Evolutionary conservation across 192 early-diverging fungal genomes (phyloP).

Genomic region (Allomyces macrogynus): DNA sequence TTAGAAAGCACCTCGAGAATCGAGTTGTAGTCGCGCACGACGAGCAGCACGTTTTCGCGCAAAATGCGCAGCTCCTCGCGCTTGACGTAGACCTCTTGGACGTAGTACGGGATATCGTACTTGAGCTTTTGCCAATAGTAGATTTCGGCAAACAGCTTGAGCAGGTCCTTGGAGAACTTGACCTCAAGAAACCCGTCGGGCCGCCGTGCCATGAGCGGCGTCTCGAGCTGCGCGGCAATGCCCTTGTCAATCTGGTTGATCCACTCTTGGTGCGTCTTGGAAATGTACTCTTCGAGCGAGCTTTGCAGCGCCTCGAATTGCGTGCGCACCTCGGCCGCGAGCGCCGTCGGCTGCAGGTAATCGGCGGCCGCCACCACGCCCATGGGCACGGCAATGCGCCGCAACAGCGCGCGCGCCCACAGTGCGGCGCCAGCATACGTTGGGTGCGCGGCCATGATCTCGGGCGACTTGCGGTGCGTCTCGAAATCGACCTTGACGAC

Average conservation of each 20-base stretch:
- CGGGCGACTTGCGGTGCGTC: slow-evolving; percentile 28
- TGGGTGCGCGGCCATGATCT: slow-evolving; percentile 31
- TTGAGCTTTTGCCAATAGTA: slow-evolving; percentile 39
- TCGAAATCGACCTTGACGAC: slow-evolving; percentile 40
- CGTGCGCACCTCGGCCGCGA: slow-evolving; percentile 28
- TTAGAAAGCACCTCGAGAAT: slow-evolving; percentile 31
- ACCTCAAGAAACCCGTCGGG: slow-evolving; percentile 23
- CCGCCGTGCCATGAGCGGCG: slow-evolving; percentile 21
- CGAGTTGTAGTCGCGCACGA: slow-evolving; percentile 41
- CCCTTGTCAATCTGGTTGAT: slow-evolving; percentile 10
- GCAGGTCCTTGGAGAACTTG: slow-evolving; percentile 33
- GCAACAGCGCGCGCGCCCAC: slow-evolving; percentile 35
- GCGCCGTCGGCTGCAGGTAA: slow-evolving; percentile 26
- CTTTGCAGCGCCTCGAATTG: slow-evolving; percentile 27
- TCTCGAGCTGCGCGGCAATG: slow-evolving; percentile 21
- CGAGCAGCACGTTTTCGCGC: slow-evolving; percentile 37
- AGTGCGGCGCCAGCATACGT: slow-evolving; percentile 35
- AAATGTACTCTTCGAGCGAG: slow-evolving; percentile 37
- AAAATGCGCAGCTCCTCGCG: slow-evolving; percentile 33
- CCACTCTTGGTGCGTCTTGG: slow-evolving; percentile 35
- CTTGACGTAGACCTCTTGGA: slow-evolving; percentile 39
- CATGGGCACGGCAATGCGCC: slow-evolving; percentile 22
- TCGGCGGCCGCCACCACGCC: slow-evolving; percentile 20
- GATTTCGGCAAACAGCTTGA: slow-evolving; percentile 33
- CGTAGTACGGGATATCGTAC: slow-evolving; percentile 33